Base-by-base conservation (phyloP, 2,329 filamentous ascomycete species). In the Pyrenochaeta sp. region DNA sequence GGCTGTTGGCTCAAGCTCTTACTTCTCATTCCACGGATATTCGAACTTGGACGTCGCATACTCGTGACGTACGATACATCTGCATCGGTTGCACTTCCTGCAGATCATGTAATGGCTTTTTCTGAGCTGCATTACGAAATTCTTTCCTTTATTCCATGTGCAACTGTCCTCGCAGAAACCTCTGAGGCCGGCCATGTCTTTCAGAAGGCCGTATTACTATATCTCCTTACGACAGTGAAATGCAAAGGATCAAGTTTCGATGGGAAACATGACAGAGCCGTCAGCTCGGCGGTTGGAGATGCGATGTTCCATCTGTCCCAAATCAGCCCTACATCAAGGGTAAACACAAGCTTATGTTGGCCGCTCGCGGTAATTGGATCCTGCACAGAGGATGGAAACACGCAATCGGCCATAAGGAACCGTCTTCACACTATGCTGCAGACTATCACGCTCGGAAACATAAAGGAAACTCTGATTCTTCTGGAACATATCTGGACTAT, bases 281-380 rank as follows among this genome's bases (percentile, higher is more conserved):
- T 43, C 13, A 25, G 25, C 19, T 19, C 19, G 19, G 28, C 42
- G 10, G 28, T 45, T 9, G 12, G 22, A 10, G 28, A 45, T 4
- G 32, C 34, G n/a, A 51, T 51, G 28, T 6, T 12, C 7, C 32
- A 24, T n/a, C 49, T 51, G 8, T 15, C n/a, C 24, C 24, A 30
- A 19, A 37, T 51, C 19, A 8, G 9, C 5, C 37, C 49, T 25
- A 51, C 32, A 12, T 19, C 19, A 24, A 15, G 49, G 8, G 15
- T 51, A 15, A 51, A 51, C 37, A 51, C 49, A 30, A 51, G 49
- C 22, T 27, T 51, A 12, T 51, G 49, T 19, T 51, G 49, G 49
- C 49, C 49, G 9, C 49, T 51, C 13, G 49, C 49, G 10, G 36
- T 51, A 2, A 39, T 51, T 24, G 49, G 49, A 5, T 51, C 49